Percentiles rank a stretch among this genome's conserved stretches.
These are phyloP conservation scores for Trichoderma guizhouense DNA, from an alignment of 2,329 filamentous ascomycete genomes.

Conservation along the genomic window DNA sequence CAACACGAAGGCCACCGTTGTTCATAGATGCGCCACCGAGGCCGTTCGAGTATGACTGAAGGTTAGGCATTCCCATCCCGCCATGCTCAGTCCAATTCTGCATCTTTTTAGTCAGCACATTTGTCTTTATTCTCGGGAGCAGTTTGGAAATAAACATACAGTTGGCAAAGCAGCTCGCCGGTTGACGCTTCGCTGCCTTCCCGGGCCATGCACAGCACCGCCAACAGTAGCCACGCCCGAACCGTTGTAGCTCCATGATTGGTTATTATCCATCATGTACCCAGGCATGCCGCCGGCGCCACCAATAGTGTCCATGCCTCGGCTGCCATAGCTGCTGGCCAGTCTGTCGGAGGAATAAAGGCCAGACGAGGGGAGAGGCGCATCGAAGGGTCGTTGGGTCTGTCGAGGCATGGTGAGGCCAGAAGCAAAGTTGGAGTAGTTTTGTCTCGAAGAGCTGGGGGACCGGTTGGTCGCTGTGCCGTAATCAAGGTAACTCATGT, in stretches of 20 bases:
- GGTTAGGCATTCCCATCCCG: conserved; percentile 40
- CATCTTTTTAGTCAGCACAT: neutral
- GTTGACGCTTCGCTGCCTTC: conserved; percentile 53
- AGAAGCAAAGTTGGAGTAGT: conserved; percentile 50
- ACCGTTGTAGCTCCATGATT: conserved; percentile 74
- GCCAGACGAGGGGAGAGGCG: conserved; percentile 58
- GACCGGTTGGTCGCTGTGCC: conserved; percentile 56
- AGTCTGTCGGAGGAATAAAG: conserved; percentile 70
- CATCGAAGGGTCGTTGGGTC: conserved; percentile 75
- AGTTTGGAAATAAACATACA: conserved; percentile 50
- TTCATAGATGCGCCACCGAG: conserved; percentile 36
- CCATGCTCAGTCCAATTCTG: conserved; percentile 53
- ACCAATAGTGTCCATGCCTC: conserved; percentile 53
- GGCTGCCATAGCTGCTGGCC: conserved; percentile 55
- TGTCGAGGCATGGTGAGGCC: conserved; percentile 43
- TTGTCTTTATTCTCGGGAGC: too few species aligned
- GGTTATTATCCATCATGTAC: conserved; percentile 64
- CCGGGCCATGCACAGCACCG: conserved; percentile 62
- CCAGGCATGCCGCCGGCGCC: conserved; percentile 39
- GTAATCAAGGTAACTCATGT: conserved; percentile 71
- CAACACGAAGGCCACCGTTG: conserved; percentile 43
- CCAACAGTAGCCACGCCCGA: conserved; percentile 62
- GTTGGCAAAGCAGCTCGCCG: conserved; percentile 65
- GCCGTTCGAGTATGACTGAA: conserved; percentile 35
- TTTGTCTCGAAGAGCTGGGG: conserved; percentile 66